phyloP scores from a whole-genome alignment of 768 basidiomycete genomes.

The Psilocybe cyanescens region DNA sequence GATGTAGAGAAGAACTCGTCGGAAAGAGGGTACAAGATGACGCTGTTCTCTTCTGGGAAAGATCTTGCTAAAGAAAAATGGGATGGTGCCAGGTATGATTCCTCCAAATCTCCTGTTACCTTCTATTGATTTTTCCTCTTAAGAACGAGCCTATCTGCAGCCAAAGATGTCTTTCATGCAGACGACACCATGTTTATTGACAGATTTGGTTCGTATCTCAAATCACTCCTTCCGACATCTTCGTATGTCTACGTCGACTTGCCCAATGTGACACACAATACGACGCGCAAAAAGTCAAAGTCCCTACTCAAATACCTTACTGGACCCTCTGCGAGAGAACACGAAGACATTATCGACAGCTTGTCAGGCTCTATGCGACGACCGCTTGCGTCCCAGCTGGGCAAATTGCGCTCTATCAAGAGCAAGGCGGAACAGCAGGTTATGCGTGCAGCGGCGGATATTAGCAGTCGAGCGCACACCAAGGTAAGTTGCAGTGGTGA shows the following conservation, averaged over 20 bases:
- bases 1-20: conserved; percentile 68
- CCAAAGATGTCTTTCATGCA: conserved; percentile 70
- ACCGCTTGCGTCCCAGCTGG: conserved; percentile 70
- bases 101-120: background rate
- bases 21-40: conserved; percentile 83
- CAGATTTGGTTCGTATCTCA: conserved; percentile 60
- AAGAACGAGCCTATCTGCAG: conserved; percentile 71
- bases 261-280: conserved; percentile 32
- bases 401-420: conserved; percentile 77
- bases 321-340: conserved; percentile 42
- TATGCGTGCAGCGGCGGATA: conserved; percentile 86
- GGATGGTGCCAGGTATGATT: conserved; percentile 78
- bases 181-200: conserved; percentile 71
- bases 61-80: conserved; percentile 83
- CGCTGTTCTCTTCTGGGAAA: conserved; percentile 78
- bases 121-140: background rate
- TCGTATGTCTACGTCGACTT: conserved; percentile 59
- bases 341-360: conserved; percentile 57
- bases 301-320: conserved; percentile 60
- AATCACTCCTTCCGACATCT: conserved; percentile 50
- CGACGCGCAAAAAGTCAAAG: conserved; percentile 42
- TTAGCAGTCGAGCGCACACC: conserved; percentile 85
- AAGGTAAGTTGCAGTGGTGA: conserved; percentile 52
- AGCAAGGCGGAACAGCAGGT: conserved; percentile 74
- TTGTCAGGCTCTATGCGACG: conserved; percentile 47